Conservation (phyloP, 495 filamentous ascomycete species). For the Parathielavia hyrcaniae region DNA sequence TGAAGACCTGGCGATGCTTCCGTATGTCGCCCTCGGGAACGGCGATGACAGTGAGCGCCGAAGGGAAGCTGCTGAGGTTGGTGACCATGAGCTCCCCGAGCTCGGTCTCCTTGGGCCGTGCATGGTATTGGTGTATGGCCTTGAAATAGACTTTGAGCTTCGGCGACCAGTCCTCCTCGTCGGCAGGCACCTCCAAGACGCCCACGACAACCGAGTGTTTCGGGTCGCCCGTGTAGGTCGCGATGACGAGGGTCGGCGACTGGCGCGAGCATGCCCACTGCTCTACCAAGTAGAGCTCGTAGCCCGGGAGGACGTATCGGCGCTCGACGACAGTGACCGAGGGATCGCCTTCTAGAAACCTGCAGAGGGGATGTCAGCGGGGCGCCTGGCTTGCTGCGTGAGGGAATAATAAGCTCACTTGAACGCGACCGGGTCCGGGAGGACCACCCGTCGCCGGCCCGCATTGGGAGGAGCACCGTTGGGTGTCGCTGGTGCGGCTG, state of each 20-base stretch:
- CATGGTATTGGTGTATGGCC: conserved; percentile 75
- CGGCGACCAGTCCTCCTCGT: conserved; percentile 75
- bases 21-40: conserved; percentile 82
- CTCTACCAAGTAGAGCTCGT: conserved; percentile 91
- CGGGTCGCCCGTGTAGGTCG: conserved; percentile 85
- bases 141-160: conserved; percentile 77
- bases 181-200: conserved; percentile 76
- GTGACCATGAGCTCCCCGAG: conserved; percentile 88
- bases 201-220: conserved; percentile 69
- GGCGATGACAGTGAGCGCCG: conserved; percentile 76
- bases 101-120: conserved; percentile 72
- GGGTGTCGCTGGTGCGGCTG: conserved; percentile 12
- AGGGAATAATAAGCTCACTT: conserved; percentile 30
- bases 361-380: conserved; percentile 21
- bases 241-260: conserved; percentile 86
- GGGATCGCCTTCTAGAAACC: conserved; percentile 85
- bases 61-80: conserved; percentile 84
- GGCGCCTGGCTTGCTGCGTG: neutral
- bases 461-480: conserved; percentile 20
- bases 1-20: conserved; percentile 75
- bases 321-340: conserved; percentile 69
- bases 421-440: conserved; percentile 69
- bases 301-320: conserved; percentile 63
- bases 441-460: conserved; percentile 50
- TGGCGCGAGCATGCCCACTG: conserved; percentile 94